Conservation (phyloP, 163 green algal genomes). For the Volvox carteri region DNA sequence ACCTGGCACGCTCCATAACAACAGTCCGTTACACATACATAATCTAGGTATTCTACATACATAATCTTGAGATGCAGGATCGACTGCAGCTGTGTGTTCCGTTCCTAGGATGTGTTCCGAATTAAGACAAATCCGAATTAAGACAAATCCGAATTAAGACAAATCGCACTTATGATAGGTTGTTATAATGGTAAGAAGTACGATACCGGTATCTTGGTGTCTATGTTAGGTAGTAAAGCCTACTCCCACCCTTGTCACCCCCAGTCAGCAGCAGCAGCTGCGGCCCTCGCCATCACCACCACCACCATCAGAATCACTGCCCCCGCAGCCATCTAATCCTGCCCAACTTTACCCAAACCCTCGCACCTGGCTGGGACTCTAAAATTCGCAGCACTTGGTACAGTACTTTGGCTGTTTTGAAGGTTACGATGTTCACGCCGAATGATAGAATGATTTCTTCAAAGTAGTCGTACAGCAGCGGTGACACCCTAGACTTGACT, state of each 20-base stretch:
- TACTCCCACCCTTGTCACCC: background rate
- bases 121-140: too few relatives aligned
- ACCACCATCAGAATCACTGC: background rate
- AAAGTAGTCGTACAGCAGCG: constrained; percentile 8
- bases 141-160: too few relatives aligned
- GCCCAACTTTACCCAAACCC: background rate
- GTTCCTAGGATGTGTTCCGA: too few relatives aligned
- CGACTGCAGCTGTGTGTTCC: too few relatives aligned
- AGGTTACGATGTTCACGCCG: constrained; percentile 1
- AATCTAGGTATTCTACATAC: too few relatives aligned
- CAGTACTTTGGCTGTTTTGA: background rate
- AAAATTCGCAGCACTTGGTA: background rate
- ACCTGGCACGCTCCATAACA: too few relatives aligned
- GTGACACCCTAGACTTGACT: constrained; percentile 13
- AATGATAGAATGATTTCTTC: constrained; percentile 16
- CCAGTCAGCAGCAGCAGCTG: background rate
- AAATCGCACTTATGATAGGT: too few relatives aligned
- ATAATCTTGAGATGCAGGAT: too few relatives aligned
- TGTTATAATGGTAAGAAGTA: background rate
- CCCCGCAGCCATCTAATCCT: background rate
- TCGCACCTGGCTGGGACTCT: background rate
- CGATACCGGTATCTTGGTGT: background rate
- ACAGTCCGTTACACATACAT: too few relatives aligned
- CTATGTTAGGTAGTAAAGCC: background rate
- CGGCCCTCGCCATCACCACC: background rate